Evolutionary conservation across 768 basidiomycete genomes (phyloP).

Genomic region (Filobasidium floriforme): DNA sequence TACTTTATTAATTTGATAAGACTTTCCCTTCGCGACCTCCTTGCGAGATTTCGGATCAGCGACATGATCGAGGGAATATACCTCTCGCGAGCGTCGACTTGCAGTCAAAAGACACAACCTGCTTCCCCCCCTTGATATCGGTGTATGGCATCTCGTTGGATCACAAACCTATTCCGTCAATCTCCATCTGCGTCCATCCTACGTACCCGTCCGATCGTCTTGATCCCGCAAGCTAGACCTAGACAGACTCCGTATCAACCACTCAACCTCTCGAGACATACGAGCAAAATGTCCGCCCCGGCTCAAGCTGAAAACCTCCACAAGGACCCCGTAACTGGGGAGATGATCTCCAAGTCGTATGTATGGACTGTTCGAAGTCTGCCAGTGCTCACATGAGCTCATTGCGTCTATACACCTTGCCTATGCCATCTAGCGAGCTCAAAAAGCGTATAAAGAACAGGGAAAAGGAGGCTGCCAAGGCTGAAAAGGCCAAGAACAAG

Average conservation of each 20-base stretch:
- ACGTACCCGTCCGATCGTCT: no score
- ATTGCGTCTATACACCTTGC: background rate
- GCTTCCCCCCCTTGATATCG: background rate
- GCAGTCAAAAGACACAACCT: background rate
- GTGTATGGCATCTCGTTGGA: background rate
- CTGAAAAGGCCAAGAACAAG: conserved; percentile 54
- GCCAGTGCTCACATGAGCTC: background rate
- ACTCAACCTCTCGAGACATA: background rate
- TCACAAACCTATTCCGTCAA: background rate
- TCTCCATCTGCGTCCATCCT: background rate
- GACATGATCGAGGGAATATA: no score
- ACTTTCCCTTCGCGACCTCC: no score
- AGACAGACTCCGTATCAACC: background rate
- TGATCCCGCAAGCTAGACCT: no score
- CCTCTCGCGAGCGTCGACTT: no score
- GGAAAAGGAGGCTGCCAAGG: conserved; percentile 64
- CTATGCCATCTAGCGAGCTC: conserved; percentile 59
- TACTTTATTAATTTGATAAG: no score
- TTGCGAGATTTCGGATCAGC: no score
- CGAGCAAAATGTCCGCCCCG: conserved; percentile 41
- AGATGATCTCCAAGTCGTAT: conserved; percentile 93
- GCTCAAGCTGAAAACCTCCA: conserved; percentile 40
- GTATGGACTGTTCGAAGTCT: conserved; percentile 8
- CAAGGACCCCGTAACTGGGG: conserved; percentile 65
- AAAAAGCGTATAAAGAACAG: conserved; percentile 88